Conservation (phyloP, 208 protist genomes). For the Trypanosoma caninum region DNA sequence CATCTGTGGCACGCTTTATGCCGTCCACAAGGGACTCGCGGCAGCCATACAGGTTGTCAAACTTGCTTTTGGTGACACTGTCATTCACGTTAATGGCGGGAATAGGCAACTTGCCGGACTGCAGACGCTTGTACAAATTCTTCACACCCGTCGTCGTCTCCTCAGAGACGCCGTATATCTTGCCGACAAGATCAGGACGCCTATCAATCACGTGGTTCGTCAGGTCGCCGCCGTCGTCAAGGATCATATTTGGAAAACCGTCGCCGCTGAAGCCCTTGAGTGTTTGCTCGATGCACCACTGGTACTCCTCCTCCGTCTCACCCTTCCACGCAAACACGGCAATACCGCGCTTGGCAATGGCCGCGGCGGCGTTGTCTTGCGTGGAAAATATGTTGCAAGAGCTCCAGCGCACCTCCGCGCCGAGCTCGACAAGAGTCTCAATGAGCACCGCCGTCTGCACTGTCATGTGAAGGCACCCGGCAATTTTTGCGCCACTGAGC, state of each 20-base stretch:
- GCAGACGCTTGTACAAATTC: slow-evolving; percentile 97
- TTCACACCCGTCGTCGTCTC: slow-evolving; percentile 99
- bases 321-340: slow-evolving; percentile 99
- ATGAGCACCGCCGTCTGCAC: slow-evolving; percentile 99
- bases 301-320: slow-evolving; percentile 99
- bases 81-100: slow-evolving; percentile 99
- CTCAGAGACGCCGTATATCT: slow-evolving; percentile 98
- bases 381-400: slow-evolving; percentile 99
- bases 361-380: slow-evolving; percentile 90
- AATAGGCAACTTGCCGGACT: slow-evolving; percentile 94
- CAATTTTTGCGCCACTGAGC: slow-evolving; percentile 96
- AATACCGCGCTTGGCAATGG: slow-evolving; percentile 90
- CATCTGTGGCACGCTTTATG: slow-evolving; percentile 99
- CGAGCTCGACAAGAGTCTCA: slow-evolving; percentile 97
- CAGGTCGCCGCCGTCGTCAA: slow-evolving; percentile 99
- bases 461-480: slow-evolving; percentile 99
- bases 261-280: slow-evolving; percentile 87
- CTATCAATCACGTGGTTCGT: slow-evolving; percentile 97
- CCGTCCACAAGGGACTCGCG: slow-evolving; percentile 99
- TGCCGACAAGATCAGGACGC: slow-evolving; percentile 87
- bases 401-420: slow-evolving; percentile 96
- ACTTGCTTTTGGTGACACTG: slow-evolving; percentile 99
- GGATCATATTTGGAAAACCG: slow-evolving; percentile 96
- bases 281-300: slow-evolving; percentile 97
- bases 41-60: slow-evolving; percentile 99